Conservation (phyloP, 805 yeast species). For the Dipodascus geniculatus region DNA sequence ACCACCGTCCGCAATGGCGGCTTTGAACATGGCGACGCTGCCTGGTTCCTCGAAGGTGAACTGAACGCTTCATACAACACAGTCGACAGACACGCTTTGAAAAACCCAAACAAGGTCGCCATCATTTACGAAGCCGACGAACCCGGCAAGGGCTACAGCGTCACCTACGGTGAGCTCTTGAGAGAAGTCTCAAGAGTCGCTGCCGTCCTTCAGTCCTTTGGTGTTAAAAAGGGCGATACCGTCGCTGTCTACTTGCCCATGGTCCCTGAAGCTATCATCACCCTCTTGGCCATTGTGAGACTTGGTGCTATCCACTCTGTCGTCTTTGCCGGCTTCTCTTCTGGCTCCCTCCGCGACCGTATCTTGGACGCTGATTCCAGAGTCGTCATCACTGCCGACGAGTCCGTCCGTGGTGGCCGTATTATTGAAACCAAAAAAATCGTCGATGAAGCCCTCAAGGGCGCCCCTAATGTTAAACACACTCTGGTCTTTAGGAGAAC, state of each 20-base stretch:
- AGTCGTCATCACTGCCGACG: slow-evolving; percentile 70
- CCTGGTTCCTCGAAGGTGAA: slow-evolving; percentile 75
- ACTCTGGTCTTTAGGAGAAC: slow-evolving; percentile 70
- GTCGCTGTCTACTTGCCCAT: slow-evolving; percentile 81
- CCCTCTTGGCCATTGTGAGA: slow-evolving; percentile 67
- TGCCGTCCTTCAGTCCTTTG: slow-evolving; percentile 52
- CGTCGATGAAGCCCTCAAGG: slow-evolving; percentile 65
- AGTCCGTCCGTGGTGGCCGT: slow-evolving; percentile 74
- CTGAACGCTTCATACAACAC: slow-evolving; percentile 71
- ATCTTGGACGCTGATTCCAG: slow-evolving; percentile 61
- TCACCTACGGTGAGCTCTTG: slow-evolving; percentile 63
- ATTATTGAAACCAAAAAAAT: slow-evolving; percentile 70
- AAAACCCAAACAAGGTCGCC: slow-evolving; percentile 60
- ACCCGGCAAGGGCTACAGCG: slow-evolving; percentile 45
- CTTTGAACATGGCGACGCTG: slow-evolving; percentile 27
- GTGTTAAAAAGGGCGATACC: slow-evolving; percentile 70
- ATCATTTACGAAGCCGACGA: slow-evolving; percentile 76
- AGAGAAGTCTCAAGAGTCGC: slow-evolving; percentile 62
- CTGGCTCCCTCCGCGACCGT: slow-evolving; percentile 61
- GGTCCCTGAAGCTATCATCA: slow-evolving; percentile 69
- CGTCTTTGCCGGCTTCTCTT: slow-evolving; percentile 74
- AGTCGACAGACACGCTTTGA: slow-evolving; percentile 71
- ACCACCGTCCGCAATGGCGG: slow-evolving; percentile 20
- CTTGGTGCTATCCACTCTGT: slow-evolving; percentile 80
- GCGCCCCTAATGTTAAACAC: slow-evolving; percentile 54